phyloP scores from a whole-genome alignment of 2,329 filamentous ascomycete genomes.

The Clonostachys rhizophaga region DNA sequence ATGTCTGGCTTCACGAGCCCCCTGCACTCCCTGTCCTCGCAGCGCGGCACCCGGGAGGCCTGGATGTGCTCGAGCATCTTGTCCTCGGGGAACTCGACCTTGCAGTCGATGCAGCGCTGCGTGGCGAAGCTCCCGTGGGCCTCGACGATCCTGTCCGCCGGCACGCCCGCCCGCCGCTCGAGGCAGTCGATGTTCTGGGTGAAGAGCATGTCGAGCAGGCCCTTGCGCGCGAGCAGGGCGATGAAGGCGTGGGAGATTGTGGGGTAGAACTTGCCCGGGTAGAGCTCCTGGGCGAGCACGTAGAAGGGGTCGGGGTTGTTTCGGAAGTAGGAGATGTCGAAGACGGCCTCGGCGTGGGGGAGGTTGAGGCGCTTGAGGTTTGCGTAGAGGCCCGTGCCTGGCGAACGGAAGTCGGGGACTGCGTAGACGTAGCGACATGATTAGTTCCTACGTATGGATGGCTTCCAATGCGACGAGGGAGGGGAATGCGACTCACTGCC shows the following conservation, averaged over 20 bases:
- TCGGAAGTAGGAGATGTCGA: slow-evolving; percentile 88
- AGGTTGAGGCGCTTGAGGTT: slow-evolving; percentile 84
- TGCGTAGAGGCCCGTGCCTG: slow-evolving; percentile 88
- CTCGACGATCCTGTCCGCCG: slow-evolving; percentile 77
- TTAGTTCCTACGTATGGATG: background rate
- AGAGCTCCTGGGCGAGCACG: slow-evolving; percentile 83
- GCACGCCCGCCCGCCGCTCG: slow-evolving; percentile 82
- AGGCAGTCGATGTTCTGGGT: slow-evolving; percentile 98
- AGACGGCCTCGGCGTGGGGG: slow-evolving; percentile 87
- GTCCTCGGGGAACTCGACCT: slow-evolving; percentile 63
- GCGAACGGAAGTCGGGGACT: slow-evolving; percentile 93
- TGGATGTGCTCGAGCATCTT: slow-evolving; percentile 68
- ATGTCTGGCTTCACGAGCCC: slow-evolving; percentile 92
- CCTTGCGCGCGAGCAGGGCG: slow-evolving; percentile 73
- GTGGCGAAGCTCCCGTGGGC: slow-evolving; percentile 93
- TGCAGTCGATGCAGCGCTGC: slow-evolving; percentile 90
- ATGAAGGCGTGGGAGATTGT: slow-evolving; percentile 92
- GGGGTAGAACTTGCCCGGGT: slow-evolving; percentile 83
- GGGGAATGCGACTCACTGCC: slow-evolving; percentile 42
- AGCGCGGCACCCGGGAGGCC: slow-evolving; percentile 65
- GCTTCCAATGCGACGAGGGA: background rate
- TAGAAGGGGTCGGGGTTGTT: slow-evolving; percentile 87
- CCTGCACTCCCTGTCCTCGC: slow-evolving; percentile 54
- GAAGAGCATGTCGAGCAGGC: slow-evolving; percentile 77
- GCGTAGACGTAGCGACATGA: slow-evolving; percentile 21